Evolutionary conservation across 1,284 basidiomycete species (phyloP).

Genomic region (Melampsora larici-populina): DNA sequence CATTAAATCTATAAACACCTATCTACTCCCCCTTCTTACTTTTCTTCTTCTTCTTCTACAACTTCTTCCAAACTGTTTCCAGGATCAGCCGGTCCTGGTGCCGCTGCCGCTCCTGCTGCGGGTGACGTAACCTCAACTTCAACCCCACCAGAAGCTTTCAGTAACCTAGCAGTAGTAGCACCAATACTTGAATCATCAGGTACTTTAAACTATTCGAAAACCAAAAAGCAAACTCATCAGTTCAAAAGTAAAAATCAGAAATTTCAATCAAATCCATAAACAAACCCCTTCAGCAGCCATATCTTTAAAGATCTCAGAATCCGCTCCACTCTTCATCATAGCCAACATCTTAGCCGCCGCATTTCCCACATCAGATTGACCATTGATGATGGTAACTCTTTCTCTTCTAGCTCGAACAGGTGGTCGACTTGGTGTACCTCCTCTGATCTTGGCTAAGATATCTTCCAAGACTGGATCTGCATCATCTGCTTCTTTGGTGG

Average conservation of each 20-base stretch:
- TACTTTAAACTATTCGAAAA: constrained; percentile 14
- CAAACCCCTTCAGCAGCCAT: constrained; percentile 38
- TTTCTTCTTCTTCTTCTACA: too few relatives aligned
- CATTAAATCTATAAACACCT: too few relatives aligned
- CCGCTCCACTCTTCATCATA: constrained; percentile 34
- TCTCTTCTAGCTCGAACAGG: constrained; percentile 29
- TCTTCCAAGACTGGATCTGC: constrained; percentile 37
- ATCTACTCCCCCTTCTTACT: too few relatives aligned
- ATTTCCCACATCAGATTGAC: constrained; percentile 13
- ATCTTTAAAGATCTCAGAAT: constrained; percentile 27
- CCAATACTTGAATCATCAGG: constrained; percentile 15
- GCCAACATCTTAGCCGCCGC: constrained; percentile 42
- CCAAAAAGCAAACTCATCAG: background rate
- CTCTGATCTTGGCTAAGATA: constrained; percentile 34
- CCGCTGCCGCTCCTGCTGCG: too few relatives aligned
- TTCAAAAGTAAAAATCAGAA: background rate
- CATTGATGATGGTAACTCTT: constrained; percentile 13
- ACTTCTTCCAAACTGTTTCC: too few relatives aligned
- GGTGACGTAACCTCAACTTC: background rate
- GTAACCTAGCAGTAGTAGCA: constrained; percentile 8
- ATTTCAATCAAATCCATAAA: background rate
- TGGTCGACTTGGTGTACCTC: constrained; percentile 30
- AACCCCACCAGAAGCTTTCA: background rate
- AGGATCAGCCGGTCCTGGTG: background rate
- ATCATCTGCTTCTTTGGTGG: constrained; percentile 23